Percentiles rank a stretch among this genome's conserved stretches.
These are phyloP conservation scores for Meira nashicola DNA, from an alignment of 1,284 basidiomycete genomes.

Conservation along the genomic window DNA sequence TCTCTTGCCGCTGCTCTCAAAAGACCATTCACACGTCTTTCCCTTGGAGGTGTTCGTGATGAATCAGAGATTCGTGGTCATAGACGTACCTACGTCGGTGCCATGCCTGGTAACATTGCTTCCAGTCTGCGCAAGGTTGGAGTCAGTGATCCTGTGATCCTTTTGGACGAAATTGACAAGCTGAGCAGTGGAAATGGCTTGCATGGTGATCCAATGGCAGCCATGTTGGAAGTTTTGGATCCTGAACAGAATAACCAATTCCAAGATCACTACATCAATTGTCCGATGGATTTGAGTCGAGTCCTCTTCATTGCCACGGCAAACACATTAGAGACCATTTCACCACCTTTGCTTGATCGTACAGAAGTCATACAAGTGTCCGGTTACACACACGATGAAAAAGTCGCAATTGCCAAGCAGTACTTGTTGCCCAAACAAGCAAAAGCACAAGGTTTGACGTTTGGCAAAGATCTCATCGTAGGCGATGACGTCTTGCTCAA, in stretches of 20 bases:
- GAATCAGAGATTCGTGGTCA: slow-evolving; percentile 56
- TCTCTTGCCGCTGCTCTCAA: slow-evolving; percentile 65
- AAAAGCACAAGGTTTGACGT: slow-evolving; percentile 63
- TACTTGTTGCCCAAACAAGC: slow-evolving; percentile 79
- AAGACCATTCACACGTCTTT: slow-evolving; percentile 58
- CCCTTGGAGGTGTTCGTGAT: slow-evolving; percentile 55
- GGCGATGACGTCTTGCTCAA: slow-evolving; percentile 67
- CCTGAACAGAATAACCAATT: slow-evolving; percentile 55
- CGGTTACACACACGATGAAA: slow-evolving; percentile 55
- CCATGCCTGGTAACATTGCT: slow-evolving; percentile 66
- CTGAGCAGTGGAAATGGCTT: slow-evolving; percentile 50
- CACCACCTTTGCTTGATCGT: slow-evolving; percentile 54
- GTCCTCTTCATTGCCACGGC: slow-evolving; percentile 56
- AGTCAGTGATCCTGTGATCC: slow-evolving; percentile 55
- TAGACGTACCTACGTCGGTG: slow-evolving; percentile 47
- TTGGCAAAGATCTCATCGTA: slow-evolving; percentile 59
- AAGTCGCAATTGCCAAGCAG: slow-evolving; percentile 55
- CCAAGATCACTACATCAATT: slow-evolving; percentile 55
- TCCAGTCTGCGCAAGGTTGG: slow-evolving; percentile 50
- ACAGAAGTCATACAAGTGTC: slow-evolving; percentile 55
- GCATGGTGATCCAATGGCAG: slow-evolving; percentile 56
- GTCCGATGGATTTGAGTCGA: slow-evolving; percentile 45
- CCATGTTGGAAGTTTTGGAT: slow-evolving; percentile 55
- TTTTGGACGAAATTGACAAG: slow-evolving; percentile 57
- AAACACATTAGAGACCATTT: slow-evolving; percentile 55